phyloP scores from a whole-genome alignment of 1,139 yeast species.

The Petasospora rhodanensis region DNA sequence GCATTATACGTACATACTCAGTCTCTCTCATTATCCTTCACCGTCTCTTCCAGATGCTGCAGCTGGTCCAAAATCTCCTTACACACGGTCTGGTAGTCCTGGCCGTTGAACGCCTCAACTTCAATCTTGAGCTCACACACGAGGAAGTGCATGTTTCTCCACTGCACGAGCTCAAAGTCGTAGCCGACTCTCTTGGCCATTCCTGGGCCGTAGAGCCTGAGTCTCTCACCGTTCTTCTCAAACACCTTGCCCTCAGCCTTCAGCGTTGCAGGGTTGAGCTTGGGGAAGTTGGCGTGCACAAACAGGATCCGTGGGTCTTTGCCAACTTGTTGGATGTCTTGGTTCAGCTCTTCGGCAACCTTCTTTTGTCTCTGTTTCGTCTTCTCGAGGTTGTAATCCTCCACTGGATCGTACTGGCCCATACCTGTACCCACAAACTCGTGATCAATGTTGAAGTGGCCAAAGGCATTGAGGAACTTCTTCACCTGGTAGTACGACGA shows the following conservation, averaged over 20 bases:
- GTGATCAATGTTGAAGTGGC: slow-evolving; percentile 39
- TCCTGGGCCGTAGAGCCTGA: slow-evolving; percentile 51
- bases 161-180: slow-evolving; percentile 59
- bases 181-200: slow-evolving; percentile 46
- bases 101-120: slow-evolving; percentile 42
- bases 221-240: slow-evolving; percentile 41
- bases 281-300: slow-evolving; percentile 64
- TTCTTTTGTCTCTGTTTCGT: slow-evolving; percentile 18
- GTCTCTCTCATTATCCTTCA: slow-evolving; percentile 24
- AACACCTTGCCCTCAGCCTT: slow-evolving; percentile 38
- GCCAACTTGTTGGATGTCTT: slow-evolving; percentile 17
- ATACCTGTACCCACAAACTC: slow-evolving; percentile 61
- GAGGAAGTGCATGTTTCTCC: slow-evolving; percentile 55
- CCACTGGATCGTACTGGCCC: slow-evolving; percentile 69
- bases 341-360: slow-evolving; percentile 19
- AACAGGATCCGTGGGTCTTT: slow-evolving; percentile 44
- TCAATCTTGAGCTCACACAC: slow-evolving; percentile 49
- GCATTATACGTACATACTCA: no score
- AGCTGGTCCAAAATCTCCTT: slow-evolving; percentile 44
- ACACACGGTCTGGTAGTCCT: slow-evolving; percentile 42
- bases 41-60: slow-evolving; percentile 34
- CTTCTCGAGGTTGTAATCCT: slow-evolving; percentile 40
- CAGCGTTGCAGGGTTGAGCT: slow-evolving; percentile 55
- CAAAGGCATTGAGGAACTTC: slow-evolving; percentile 49
- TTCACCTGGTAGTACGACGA: slow-evolving; percentile 68